Conservation (phyloP, 257 asterid species). For the Petunia axillaris region DNA sequence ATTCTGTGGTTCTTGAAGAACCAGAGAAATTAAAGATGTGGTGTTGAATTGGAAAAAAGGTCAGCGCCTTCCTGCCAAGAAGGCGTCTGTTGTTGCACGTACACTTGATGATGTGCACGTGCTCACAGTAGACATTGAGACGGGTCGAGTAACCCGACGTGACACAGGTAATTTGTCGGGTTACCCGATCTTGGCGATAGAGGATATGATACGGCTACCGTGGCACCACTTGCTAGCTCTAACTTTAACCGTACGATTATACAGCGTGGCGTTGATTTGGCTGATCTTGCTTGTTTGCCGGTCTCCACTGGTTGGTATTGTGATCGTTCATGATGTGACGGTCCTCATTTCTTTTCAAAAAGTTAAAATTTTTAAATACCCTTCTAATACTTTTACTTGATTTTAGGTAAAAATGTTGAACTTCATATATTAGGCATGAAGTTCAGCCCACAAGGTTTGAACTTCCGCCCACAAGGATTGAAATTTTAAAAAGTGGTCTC, state of each 20-base stretch:
- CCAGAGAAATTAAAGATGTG: slow-evolving; percentile 61
- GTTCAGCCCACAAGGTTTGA: too few species aligned
- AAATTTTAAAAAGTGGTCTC: too few species aligned
- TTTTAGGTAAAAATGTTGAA: background rate
- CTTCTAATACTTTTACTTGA: too few species aligned
- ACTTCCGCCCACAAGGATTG: too few species aligned
- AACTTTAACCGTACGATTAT: slow-evolving; percentile 82
- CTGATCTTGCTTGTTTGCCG: slow-evolving; percentile 83
- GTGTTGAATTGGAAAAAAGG: slow-evolving; percentile 73
- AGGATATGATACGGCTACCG: slow-evolving; percentile 75
- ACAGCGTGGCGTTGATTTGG: slow-evolving; percentile 82
- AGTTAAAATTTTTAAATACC: too few species aligned
- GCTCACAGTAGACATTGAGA: slow-evolving; percentile 60
- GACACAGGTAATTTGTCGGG: slow-evolving; percentile 58
- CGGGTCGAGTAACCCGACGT: slow-evolving; percentile 49
- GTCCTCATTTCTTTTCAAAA: too few species aligned
- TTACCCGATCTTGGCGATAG: slow-evolving; percentile 83
- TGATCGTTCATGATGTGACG: slow-evolving; percentile 36
- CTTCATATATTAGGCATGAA: too few species aligned
- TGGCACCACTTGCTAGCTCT: slow-evolving; percentile 75
- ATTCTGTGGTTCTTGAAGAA: slow-evolving; percentile 75
- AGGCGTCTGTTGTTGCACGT: slow-evolving; percentile 83
- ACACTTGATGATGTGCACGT: slow-evolving; percentile 50
- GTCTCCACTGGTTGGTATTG: slow-evolving; percentile 90
- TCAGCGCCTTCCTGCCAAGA: slow-evolving; percentile 57